Evolutionary conservation across 2,329 filamentous ascomycete genomes (phyloP).

Genomic region (Colletotrichum tropicicola): DNA sequence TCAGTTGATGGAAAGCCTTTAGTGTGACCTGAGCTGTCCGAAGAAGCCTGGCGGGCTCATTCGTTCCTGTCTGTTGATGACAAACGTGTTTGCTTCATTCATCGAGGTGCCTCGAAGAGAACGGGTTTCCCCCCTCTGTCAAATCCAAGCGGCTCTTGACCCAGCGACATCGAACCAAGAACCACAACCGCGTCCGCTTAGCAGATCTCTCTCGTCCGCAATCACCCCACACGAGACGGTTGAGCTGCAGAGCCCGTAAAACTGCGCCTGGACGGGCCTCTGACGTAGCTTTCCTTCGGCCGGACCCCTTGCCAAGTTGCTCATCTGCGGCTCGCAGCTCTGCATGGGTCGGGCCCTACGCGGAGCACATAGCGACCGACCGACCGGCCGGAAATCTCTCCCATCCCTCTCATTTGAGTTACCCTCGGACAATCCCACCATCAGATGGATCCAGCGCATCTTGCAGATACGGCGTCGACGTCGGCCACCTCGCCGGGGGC

Average conservation of each 20-base stretch:
- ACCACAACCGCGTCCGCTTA: not conserved
- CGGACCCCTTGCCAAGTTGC: conserved; percentile 4
- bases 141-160: not conserved
- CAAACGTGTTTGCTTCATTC: conserved; percentile 10
- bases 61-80: not conserved
- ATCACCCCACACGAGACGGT: not conserved
- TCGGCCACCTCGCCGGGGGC: not conserved
- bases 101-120: not conserved
- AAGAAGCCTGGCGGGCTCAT: not conserved
- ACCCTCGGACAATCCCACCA: conserved; percentile 8
- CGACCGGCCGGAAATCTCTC: conserved; percentile 9
- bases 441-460: conserved; percentile 18
- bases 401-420: conserved; percentile 13
- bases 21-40: not conserved
- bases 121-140: not conserved
- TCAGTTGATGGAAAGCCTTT: not conserved
- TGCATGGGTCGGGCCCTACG: conserved; percentile 10
- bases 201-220: not conserved
- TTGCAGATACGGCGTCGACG: conserved; percentile 22
- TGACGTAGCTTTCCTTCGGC: not conserved
- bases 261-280: not conserved
- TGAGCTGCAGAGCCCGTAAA: not conserved
- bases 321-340: conserved; percentile 6
- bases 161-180: not conserved
- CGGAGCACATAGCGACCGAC: conserved; percentile 11